Evolutionary conservation across 495 filamentous ascomycete genomes (phyloP).

Genomic region (Neurospora sp.): DNA sequence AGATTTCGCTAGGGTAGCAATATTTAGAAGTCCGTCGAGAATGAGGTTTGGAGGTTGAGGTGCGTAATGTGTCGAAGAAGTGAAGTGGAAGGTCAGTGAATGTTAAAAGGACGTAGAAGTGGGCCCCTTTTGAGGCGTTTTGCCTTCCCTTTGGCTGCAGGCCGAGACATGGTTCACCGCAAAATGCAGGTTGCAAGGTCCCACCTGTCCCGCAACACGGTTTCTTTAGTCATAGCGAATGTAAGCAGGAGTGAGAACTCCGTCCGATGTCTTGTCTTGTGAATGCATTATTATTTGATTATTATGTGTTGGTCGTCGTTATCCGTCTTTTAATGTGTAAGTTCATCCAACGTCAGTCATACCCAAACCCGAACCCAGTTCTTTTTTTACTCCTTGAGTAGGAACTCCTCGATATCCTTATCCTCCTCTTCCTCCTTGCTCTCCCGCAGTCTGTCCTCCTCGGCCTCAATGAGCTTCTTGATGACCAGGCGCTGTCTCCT

Average conservation of each 20-base stretch:
- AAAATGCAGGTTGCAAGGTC: neutral
- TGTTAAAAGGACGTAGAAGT: neutral
- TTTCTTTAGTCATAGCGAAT: neutral
- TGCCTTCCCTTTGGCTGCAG: neutral
- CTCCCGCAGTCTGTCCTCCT: conserved; percentile 35
- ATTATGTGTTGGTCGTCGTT: neutral
- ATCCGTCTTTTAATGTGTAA: neutral
- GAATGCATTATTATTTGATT: neutral
- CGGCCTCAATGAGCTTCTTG: conserved; percentile 42
- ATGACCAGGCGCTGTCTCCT: conserved; percentile 54
- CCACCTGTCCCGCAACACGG: neutral
- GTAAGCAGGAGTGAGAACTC: neutral
- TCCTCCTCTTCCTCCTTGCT: conserved; percentile 48
- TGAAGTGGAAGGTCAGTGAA: neutral
- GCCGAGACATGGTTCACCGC: neutral
- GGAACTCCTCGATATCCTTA: conserved; percentile 60
- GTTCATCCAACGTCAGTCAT: neutral
- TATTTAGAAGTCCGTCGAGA: neutral
- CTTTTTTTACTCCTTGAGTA: conserved; percentile 37
- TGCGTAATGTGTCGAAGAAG: neutral
- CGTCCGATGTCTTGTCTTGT: neutral
- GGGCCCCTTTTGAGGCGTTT: neutral
- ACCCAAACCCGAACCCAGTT: neutral
- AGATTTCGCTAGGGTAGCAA: neutral
- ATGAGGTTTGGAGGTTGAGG: neutral